Conservation (phyloP, 164 flowering plant genomes). For the Amborella trichopoda region DNA sequence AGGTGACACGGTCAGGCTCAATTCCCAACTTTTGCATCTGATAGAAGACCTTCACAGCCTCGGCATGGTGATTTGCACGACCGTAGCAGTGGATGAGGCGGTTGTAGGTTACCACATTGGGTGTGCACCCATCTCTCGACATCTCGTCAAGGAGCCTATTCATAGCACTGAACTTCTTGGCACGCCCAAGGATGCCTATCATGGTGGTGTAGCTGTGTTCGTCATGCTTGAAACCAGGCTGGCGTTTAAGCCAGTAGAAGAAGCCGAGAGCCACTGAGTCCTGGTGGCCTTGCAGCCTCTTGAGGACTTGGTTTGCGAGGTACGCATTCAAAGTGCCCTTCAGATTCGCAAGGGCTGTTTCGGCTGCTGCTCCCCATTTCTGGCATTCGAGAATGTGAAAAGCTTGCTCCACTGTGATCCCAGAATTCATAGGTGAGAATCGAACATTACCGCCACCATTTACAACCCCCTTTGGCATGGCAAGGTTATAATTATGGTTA, state of each 20-base stretch:
- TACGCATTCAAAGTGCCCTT: conserved; percentile 55
- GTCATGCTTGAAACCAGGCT: conserved; percentile 81
- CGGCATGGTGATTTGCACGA: conserved; percentile 69
- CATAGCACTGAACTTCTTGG: conserved; percentile 56
- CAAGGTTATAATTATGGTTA: conserved; percentile 6
- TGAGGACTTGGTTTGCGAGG: conserved; percentile 88
- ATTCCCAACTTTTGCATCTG: conserved; percentile 63
- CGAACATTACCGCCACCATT: too few relatives aligned
- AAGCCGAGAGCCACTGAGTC: conserved; percentile 73
- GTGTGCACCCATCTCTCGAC: conserved; percentile 71
- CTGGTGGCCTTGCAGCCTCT: conserved; percentile 67
- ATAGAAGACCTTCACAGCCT: conserved; percentile 62
- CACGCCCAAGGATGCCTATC: conserved; percentile 90
- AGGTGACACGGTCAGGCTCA: conserved; percentile 88
- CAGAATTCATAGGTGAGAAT: conserved; percentile 17
- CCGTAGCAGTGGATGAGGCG: conserved; percentile 95
- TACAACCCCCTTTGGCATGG: conserved; percentile 17
- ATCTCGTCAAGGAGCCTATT: conserved; percentile 73
- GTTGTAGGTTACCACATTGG: conserved; percentile 90
- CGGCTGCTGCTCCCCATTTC: conserved; percentile 54
- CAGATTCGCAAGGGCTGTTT: conserved; percentile 54
- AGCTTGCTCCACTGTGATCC: conserved; percentile 35
- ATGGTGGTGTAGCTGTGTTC: conserved; percentile 93
- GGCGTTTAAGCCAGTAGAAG: conserved; percentile 78
- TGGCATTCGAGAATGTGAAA: conserved; percentile 29